Evolutionary conservation across 73 alveolate genomes (phyloP), one percentile per base, ranked within the genome.

Genomic region (Paramecium tetraurelia): DNA sequence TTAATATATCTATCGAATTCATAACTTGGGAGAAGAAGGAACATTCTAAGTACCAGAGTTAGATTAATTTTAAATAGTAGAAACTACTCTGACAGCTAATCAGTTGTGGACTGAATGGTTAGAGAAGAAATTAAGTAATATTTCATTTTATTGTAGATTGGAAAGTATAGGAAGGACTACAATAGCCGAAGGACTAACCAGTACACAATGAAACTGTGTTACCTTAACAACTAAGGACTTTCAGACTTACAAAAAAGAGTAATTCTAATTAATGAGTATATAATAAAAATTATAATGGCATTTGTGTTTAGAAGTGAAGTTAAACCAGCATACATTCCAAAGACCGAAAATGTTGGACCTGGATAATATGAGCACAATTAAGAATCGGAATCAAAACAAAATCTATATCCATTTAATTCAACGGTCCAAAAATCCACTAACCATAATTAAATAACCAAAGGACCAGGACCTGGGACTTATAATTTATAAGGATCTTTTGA

Each of bases 391-490:
- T 14, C 2, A 8, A 7, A 12, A 27, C 9, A 36, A 8, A 41
- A 77, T 41, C n/a, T 29, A 2, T 10, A 20, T 27, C 89, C 89
- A 38, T 77, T 77, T 31, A 77, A 77, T 77, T 41, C 72, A 21
- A 44, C 76, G 43, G 70, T 24, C 21, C 18, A 72, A 40, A 72
- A 40, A 18, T 35, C 27, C n/a, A 2, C 18, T 3, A 36, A 33
- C 7, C 36, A 35, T 0, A 36, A 35, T 29, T 10, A 18, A 31
- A 14, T 10, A 72, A 72, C 5, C 36, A 29, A 21, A 24, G 57
- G 18, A 6, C 90, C 90, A 9, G 90, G 90, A 1, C 90, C 90
- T 31, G 90, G 90, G 5, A 7, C 46, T 9, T 80, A 80, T 80
- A 35, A 80, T 80, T 4, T 80, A 12, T 3, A 12, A 44, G 72